phyloP scores from a whole-genome alignment of 2,329 filamentous ascomycete genomes.

The Colletotrichum agaves region DNA sequence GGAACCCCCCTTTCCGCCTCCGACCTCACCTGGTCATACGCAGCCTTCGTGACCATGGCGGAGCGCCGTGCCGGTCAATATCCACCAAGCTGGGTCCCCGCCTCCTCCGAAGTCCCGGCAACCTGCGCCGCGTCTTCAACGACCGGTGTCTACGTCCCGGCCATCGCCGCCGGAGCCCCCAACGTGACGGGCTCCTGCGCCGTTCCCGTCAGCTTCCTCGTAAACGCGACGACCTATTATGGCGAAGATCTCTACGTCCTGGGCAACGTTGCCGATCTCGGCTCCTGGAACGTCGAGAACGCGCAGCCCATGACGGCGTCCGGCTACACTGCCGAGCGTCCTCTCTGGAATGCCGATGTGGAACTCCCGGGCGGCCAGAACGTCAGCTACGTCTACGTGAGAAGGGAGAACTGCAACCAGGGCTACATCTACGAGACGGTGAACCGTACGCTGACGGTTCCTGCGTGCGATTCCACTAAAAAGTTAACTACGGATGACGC shows the following conservation, averaged over 20 bases:
- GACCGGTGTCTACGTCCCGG: conserved; percentile 47
- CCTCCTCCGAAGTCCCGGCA: conserved; percentile 41
- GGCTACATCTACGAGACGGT: conserved; percentile 55
- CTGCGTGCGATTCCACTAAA: conserved; percentile 45
- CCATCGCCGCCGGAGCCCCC: conserved; percentile 49
- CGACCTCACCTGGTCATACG: conserved; percentile 65
- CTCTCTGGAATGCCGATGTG: conserved; percentile 56
- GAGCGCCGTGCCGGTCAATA: conserved; percentile 51
- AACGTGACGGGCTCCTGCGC: conserved; percentile 45
- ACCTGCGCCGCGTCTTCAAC: conserved; percentile 43
- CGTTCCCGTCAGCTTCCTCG: conserved; percentile 55
- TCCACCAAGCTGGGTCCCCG: conserved; percentile 44
- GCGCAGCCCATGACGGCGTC: conserved; percentile 53
- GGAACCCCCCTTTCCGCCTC: conserved; percentile 54
- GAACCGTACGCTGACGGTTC: conserved; percentile 55
- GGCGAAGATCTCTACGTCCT: conserved; percentile 60
- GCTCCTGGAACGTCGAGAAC: conserved; percentile 53
- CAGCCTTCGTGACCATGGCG: conserved; percentile 59
- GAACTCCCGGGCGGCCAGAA: conserved; percentile 52
- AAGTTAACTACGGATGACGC: conserved; percentile 49
- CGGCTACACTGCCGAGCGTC: conserved; percentile 54
- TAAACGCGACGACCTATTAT: conserved; percentile 57
- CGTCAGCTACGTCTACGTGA: conserved; percentile 58
- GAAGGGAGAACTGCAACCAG: conserved; percentile 55
- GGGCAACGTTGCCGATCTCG: conserved; percentile 55